A percentile compares a stretch with the other conserved stretches of the same genome.
Conservation (phyloP, 2,329 filamentous ascomycete genomes). For the Cadophora malorum region DNA sequence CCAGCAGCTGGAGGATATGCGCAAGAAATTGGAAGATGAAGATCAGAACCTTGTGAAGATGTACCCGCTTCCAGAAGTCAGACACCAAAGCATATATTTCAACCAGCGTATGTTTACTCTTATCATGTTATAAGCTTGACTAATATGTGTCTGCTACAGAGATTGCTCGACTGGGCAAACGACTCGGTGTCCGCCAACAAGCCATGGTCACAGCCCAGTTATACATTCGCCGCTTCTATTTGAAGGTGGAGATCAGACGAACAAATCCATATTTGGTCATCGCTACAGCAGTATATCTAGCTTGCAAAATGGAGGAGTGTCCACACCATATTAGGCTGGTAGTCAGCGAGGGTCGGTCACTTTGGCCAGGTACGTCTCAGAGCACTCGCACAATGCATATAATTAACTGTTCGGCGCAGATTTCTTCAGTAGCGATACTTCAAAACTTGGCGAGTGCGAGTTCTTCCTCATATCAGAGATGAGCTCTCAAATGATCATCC, state of each 20-base stretch:
- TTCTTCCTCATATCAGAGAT: constrained; percentile 77
- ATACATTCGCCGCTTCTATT: constrained; percentile 94
- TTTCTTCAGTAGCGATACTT: constrained; percentile 67
- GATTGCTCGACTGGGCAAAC: constrained; percentile 81
- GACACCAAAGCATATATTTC: constrained; percentile 89
- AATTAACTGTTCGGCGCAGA: constrained; percentile 49
- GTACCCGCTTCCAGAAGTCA: constrained; percentile 81
- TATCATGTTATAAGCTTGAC: background rate
- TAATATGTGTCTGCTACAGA: constrained; percentile 57
- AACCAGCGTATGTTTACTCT: constrained; percentile 72
- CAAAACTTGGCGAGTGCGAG: constrained; percentile 76
- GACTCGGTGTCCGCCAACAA: constrained; percentile 86
- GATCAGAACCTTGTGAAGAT: constrained; percentile 76
- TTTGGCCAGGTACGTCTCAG: constrained; percentile 71
- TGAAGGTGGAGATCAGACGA: constrained; percentile 85
- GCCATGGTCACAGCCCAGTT: constrained; percentile 92
- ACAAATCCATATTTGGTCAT: constrained; percentile 94
- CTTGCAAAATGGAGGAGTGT: constrained; percentile 97
- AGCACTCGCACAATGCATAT: background rate
- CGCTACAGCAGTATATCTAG: constrained; percentile 92
- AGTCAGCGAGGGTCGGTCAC: constrained; percentile 80
- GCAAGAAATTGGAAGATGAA: constrained; percentile 78
- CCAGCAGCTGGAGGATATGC: constrained; percentile 76
- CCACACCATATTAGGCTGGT: constrained; percentile 95
- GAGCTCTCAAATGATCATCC: constrained; percentile 75